These are phyloP conservation scores for Amoebophrya sp. DNA, from an alignment of 169 alveolate species.

Conservation along the genomic window DNA sequence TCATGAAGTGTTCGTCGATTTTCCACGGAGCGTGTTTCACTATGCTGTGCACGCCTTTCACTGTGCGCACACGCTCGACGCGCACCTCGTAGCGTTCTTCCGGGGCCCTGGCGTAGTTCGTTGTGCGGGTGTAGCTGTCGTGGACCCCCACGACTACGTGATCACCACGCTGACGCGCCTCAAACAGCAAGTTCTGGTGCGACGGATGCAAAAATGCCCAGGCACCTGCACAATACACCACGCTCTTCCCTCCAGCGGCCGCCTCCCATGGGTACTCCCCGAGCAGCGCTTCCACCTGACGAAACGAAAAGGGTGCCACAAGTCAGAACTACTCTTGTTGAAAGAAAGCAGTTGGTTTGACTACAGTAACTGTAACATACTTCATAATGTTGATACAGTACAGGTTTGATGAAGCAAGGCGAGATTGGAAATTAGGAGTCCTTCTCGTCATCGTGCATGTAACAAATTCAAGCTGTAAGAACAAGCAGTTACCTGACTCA, in stretches of 20 bases:
- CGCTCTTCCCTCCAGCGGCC: neutral
- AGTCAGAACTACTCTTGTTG: no score
- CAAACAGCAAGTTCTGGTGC: neutral
- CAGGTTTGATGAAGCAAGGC: no score
- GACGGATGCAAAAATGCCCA: neutral
- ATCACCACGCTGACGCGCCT: neutral
- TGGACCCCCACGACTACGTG: conserved; percentile 1
- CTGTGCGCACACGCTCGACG: neutral
- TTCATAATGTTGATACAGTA: no score
- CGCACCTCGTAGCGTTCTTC: neutral
- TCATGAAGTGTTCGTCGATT: neutral
- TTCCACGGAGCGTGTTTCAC: neutral
- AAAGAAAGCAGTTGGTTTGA: no score
- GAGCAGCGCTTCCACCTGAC: neutral
- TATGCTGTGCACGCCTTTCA: neutral
- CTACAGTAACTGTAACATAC: no score
- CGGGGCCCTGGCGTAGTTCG: neutral
- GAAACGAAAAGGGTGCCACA: no score
- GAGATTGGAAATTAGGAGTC: no score
- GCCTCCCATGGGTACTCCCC: conserved; percentile 16
- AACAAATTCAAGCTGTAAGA: no score
- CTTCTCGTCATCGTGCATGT: no score
- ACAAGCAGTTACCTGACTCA: no score
- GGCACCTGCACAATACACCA: neutral
- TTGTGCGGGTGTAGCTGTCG: neutral